Percentiles rank a stretch among this genome's conserved stretches.
Conservation (phyloP, 495 filamentous ascomycete genomes). For the Penicillium fimorum region DNA sequence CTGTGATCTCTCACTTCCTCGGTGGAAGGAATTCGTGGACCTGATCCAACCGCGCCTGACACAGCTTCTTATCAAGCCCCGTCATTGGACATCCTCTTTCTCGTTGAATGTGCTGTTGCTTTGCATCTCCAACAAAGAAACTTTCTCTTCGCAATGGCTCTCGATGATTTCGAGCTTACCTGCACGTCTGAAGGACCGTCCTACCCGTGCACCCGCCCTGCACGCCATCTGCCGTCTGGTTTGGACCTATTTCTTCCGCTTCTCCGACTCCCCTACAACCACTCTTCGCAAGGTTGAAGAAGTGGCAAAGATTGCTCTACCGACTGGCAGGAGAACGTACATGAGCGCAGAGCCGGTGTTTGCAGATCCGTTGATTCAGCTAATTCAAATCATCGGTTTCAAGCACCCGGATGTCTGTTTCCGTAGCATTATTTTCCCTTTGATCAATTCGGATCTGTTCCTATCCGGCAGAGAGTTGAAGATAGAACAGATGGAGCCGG, state of each 20-base stretch:
- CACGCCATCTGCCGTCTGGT: conserved; percentile 89
- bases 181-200: conserved; percentile 77
- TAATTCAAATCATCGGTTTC: conserved; percentile 93
- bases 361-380: conserved; percentile 84
- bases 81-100: conserved; percentile 85
- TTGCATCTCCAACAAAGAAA: conserved; percentile 82
- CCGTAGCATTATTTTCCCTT: conserved; percentile 83
- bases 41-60: conserved; percentile 70
- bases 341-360: conserved; percentile 76
- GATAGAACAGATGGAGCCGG: conserved; percentile 91
- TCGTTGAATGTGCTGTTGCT: conserved; percentile 80
- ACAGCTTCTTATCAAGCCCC: conserved; percentile 83
- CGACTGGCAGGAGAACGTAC: conserved; percentile 71
- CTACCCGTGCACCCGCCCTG: conserved; percentile 73
- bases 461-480: conserved; percentile 70
- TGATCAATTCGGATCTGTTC: conserved; percentile 91
- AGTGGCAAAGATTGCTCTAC: conserved; percentile 76
- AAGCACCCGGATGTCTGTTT: conserved; percentile 93
- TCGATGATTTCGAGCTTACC: conserved; percentile 73
- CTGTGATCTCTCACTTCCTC: conserved; percentile 69
- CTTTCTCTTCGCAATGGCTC: conserved; percentile 81
- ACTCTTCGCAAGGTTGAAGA: conserved; percentile 83
- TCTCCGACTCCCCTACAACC: conserved; percentile 65
- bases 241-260: conserved; percentile 92
- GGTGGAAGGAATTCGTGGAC: conserved; percentile 82